These are phyloP conservation scores for Gautieria morchelliformis DNA, from an alignment of 768 basidiomycete species.

Conservation along the genomic window DNA sequence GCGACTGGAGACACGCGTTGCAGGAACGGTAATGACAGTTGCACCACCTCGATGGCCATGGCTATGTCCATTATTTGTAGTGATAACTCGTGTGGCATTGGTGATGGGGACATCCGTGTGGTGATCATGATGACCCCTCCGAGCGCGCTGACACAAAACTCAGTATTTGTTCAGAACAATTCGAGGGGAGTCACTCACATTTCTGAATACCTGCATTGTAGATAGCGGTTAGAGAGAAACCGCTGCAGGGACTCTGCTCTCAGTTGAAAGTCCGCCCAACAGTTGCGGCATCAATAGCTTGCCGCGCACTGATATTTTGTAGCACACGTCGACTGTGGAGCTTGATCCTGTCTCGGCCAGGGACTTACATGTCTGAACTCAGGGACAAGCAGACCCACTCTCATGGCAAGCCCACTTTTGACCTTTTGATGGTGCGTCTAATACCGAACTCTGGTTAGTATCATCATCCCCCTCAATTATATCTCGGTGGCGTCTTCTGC, in stretches of 20 bases:
- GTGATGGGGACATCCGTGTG: not conserved
- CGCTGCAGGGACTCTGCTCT: not conserved
- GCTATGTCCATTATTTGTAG: not conserved
- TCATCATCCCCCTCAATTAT: not conserved
- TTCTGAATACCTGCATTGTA: not conserved
- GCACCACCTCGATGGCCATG: not conserved
- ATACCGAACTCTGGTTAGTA: conserved; percentile 65
- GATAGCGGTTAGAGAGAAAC: not conserved
- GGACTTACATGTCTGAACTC: conserved; percentile 14
- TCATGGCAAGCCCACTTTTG: conserved; percentile 42
- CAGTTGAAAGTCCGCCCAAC: not conserved
- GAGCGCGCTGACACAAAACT: not conserved
- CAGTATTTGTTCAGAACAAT: not conserved
- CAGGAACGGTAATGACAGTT: not conserved
- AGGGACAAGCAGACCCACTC: too few species aligned
- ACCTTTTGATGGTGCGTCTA: conserved; percentile 60
- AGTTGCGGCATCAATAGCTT: not conserved
- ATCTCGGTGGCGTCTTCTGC: conserved; percentile 26
- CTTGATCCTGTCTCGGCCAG: conserved; percentile 1
- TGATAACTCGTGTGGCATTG: not conserved
- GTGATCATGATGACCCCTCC: not conserved
- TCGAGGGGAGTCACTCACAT: not conserved
- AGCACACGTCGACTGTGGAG: not conserved
- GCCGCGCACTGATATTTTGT: not conserved
- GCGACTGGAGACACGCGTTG: not conserved